Percentiles rank a stretch among this genome's conserved stretches.
phyloP scores from a whole-genome alignment of 2,329 filamentous ascomycete genomes.

The Sporothrix brunneoviolacea region DNA sequence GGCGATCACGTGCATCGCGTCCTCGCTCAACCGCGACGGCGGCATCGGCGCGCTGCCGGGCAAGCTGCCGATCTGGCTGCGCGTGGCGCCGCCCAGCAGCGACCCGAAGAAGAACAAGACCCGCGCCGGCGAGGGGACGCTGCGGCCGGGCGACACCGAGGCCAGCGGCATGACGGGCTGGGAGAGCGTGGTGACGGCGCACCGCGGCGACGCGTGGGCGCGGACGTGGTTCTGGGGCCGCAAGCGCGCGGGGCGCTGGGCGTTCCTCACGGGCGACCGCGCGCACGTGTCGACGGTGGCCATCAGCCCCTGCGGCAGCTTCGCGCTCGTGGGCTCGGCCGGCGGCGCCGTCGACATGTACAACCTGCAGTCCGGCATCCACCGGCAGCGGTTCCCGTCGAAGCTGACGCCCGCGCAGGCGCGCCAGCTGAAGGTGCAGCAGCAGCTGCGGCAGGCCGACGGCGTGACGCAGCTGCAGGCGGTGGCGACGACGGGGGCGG shows the following conservation, averaged over 20 bases:
- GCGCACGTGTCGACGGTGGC: conserved; percentile 80
- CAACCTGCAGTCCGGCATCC: conserved; percentile 88
- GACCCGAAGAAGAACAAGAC: conserved; percentile 41
- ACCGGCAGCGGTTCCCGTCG: conserved; percentile 82
- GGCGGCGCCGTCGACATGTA: conserved; percentile 86
- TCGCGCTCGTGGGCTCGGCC: conserved; percentile 81
- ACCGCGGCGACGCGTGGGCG: conserved; percentile 75
- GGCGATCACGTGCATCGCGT: conserved; percentile 85
- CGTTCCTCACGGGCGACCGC: conserved; percentile 77
- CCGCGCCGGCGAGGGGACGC: conserved; percentile 34
- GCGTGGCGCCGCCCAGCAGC: conserved; percentile 31
- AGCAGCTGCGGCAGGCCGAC: conserved; percentile 53
- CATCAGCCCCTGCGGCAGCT: conserved; percentile 87
- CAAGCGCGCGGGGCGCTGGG: conserved; percentile 88
- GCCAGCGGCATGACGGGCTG: conserved; percentile 77
- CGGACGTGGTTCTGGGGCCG: conserved; percentile 98
- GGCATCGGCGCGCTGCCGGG: conserved; percentile 81
- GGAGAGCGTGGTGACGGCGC: conserved; percentile 94
- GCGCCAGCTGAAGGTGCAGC: conserved; percentile 63
- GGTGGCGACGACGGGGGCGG: conserved; percentile 28
- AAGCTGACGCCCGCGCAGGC: conserved; percentile 71
- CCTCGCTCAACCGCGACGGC: conserved; percentile 87
- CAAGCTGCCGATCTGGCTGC: conserved; percentile 76
- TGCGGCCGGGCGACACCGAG: conserved; percentile 56
- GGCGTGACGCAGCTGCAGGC: conserved; percentile 47